A percentile compares a stretch with the other conserved stretches of the same genome.
These are phyloP conservation scores for Histomonas meleagridis DNA, from an alignment of 208 protist genomes.

Conservation along the genomic window DNA sequence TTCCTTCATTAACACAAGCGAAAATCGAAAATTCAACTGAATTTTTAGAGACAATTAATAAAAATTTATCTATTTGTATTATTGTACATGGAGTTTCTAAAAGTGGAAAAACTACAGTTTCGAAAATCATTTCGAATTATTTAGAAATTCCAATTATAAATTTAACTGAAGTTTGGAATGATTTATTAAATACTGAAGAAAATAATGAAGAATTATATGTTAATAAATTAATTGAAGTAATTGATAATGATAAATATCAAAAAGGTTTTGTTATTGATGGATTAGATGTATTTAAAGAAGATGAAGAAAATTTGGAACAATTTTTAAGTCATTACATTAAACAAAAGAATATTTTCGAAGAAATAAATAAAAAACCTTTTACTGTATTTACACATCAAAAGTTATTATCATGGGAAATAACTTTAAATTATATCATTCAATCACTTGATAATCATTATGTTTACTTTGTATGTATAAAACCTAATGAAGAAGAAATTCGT, in stretches of 20 bases:
- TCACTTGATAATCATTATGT: neutral
- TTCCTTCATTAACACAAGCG: too few relatives aligned
- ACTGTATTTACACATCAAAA: neutral
- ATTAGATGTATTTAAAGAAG: neutral
- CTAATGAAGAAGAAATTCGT: neutral
- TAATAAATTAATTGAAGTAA: neutral
- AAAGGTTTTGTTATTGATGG: conserved; percentile 24
- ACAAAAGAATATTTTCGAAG: neutral
- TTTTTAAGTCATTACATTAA: neutral
- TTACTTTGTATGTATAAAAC: neutral
- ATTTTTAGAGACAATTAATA: neutral
- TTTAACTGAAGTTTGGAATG: neutral
- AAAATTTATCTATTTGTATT: neutral
- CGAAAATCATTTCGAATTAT: neutral
- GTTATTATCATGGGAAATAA: neutral
- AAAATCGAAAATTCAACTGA: neutral
- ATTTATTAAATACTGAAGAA: too few relatives aligned
- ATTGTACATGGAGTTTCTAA: conserved; percentile 2
- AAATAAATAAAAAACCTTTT: neutral
- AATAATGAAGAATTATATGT: neutral
- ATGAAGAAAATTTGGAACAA: neutral
- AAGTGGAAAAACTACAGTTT: conserved; percentile 6
- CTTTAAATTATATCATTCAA: neutral
- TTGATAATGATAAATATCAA: neutral
- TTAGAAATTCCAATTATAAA: neutral